phyloP scores from a whole-genome alignment of 1,139 yeast species.

The Lodderomyces beijingensis region DNA sequence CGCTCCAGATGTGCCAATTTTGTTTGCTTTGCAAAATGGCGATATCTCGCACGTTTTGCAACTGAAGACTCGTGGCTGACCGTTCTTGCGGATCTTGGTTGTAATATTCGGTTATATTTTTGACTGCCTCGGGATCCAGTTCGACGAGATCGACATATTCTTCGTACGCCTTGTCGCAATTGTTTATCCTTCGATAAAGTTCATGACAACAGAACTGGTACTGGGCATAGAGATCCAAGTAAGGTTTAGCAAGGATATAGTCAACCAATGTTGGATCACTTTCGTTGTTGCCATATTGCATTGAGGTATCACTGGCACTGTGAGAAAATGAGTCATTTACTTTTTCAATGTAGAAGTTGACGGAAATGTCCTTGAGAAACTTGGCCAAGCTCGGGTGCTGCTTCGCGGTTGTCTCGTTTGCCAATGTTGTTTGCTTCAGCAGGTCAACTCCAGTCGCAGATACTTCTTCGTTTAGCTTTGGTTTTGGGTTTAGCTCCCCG shows the following conservation, averaged over 20 bases:
- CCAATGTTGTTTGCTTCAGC: neutral
- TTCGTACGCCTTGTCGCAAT: constrained; percentile 42
- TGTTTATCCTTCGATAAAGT: constrained; percentile 42
- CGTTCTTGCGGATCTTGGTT: constrained; percentile 15
- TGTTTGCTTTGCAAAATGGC: constrained; percentile 48
- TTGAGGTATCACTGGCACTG: too few species aligned
- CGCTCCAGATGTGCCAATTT: constrained; percentile 59
- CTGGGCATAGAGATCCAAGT: constrained; percentile 7
- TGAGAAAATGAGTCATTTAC: constrained; percentile 32
- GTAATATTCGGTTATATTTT: constrained; percentile 45
- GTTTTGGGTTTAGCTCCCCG: neutral
- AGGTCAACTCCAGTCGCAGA: neutral
- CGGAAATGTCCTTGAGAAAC: constrained; percentile 45
- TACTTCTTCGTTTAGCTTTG: neutral
- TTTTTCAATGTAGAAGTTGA: constrained; percentile 50
- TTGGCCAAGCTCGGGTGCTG: constrained; percentile 22
- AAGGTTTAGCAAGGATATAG: constrained; percentile 28
- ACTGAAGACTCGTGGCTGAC: constrained; percentile 36
- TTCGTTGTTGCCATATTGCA: too few species aligned
- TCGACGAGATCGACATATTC: constrained; percentile 44
- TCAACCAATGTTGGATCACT: constrained; percentile 20
- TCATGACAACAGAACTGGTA: constrained; percentile 16
- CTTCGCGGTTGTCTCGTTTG: neutral
- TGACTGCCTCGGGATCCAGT: constrained; percentile 44
- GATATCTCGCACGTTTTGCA: constrained; percentile 44